These are phyloP conservation scores for Heliamphora exappendiculata DNA, from an alignment of 148 eudicot genomes.

Conservation along the genomic window DNA sequence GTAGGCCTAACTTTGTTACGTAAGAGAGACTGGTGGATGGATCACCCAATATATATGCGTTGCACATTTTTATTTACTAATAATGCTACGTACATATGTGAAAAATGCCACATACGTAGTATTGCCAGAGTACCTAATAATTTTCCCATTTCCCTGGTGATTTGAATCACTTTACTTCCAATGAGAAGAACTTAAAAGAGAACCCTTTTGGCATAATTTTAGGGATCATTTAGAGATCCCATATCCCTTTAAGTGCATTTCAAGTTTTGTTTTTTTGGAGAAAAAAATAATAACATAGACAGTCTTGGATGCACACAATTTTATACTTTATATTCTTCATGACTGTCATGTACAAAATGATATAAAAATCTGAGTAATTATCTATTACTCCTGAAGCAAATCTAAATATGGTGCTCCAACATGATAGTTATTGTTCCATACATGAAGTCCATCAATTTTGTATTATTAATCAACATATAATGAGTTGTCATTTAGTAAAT, in stretches of 20 bases:
- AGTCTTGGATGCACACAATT: not conserved
- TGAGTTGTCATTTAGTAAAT: too few relatives aligned
- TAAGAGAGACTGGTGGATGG: too few relatives aligned
- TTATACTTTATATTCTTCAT: not conserved
- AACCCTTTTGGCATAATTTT: conserved; percentile 7
- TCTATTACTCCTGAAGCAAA: conserved; percentile 2
- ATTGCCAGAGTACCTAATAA: too few relatives aligned
- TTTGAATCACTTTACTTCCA: conserved; percentile 9
- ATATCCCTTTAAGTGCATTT: conserved; percentile 17
- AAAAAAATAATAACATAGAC: conserved; percentile 7
- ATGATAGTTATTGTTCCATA: too few relatives aligned
- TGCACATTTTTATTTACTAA: too few relatives aligned
- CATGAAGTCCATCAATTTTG: too few relatives aligned
- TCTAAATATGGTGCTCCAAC: too few relatives aligned
- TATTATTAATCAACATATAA: too few relatives aligned
- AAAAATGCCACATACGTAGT: too few relatives aligned
- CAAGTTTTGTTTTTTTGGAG: conserved; percentile 9
- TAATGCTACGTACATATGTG: too few relatives aligned
- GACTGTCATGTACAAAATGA: not conserved
- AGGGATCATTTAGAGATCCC: conserved; percentile 22
- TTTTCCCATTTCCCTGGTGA: conserved; percentile 21
- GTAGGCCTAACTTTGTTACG: too few relatives aligned
- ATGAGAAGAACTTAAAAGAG: conserved; percentile 8
- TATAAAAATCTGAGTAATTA: not conserved
- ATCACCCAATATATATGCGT: too few relatives aligned